Base-by-base conservation (phyloP, 495 filamentous ascomycete genomes). In the Penicillium desertorum region DNA sequence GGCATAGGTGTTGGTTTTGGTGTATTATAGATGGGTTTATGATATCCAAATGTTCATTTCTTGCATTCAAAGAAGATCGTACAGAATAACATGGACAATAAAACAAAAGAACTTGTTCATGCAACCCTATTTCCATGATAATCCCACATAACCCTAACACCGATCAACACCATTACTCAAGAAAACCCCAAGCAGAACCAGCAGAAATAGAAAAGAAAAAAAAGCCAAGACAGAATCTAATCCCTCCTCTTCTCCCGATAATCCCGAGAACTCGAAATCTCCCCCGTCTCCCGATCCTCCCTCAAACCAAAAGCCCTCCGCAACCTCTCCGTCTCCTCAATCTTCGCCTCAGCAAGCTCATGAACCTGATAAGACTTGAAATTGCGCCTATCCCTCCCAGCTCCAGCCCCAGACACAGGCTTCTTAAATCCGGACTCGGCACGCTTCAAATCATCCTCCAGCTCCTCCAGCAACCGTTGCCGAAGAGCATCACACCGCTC, bases 341-440 rank as follows among this genome's bases (percentile, higher is more conserved):
- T 92, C 84, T 99, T 99, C 52, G 92, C 93, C 68, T 92, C 87
- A 23, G 94, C 94, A 63, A 96, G 73, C 74, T 98, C 93, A 82
- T 99, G 94, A 23, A 98, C 92, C 73, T 96, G 91, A 76, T 98
- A 91, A 56, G 83, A 77, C 75, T 97, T 99, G 45, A 96, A 76
- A 29, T 77, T 80, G 62, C 75, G 79, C 62, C 73, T 76, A 68
- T 73, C 74, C 61, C 59, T 62, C 0, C 61, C 56, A 42, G 4
- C 43, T 37, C 45, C 42, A 27, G 19, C 16, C 6, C 36, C 36
- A 37, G 34, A 6, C 14, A 14, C 58, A 55, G 50, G 36, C 39
- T 34, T 36, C 54, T 51, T 46, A 29, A 45, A 30, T 5, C 36
- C 36, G 17, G 34, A 12, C 45, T 29, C 51, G 51, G 58, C 30